phyloP scores from a whole-genome alignment of 306 rosid genomes.

The Cyclanthera cordifolia region DNA sequence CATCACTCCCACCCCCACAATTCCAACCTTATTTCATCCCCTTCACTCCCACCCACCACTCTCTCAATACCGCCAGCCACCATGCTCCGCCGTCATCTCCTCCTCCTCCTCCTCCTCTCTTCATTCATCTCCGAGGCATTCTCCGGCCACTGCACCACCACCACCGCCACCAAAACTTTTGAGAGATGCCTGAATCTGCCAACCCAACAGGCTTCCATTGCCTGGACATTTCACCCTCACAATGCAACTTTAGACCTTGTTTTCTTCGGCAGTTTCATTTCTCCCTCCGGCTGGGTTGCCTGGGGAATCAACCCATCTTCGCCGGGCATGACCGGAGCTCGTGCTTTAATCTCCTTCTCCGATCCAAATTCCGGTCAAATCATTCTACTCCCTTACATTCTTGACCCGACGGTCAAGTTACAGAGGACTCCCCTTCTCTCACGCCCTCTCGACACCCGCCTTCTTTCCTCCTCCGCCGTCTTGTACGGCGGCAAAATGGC shows the following conservation, averaged over 20 bases:
- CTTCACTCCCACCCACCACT: constrained; percentile 9
- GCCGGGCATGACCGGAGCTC: constrained; percentile 71
- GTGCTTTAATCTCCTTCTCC: constrained; percentile 62
- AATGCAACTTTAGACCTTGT: constrained; percentile 63
- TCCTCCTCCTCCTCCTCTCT: constrained; percentile 24
- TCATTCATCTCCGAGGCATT: constrained; percentile 23
- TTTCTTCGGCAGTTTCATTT: constrained; percentile 80
- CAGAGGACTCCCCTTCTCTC: constrained; percentile 74
- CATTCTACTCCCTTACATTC: constrained; percentile 57
- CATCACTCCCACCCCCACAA: constrained; percentile 8
- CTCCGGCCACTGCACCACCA: constrained; percentile 61
- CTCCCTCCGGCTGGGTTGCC: constrained; percentile 97
- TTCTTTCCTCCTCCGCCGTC: constrained; percentile 54
- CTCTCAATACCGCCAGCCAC: constrained; percentile 12
- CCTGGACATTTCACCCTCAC: constrained; percentile 80
- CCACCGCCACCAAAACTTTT: constrained; percentile 43
- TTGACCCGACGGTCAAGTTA: constrained; percentile 68
- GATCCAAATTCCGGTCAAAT: constrained; percentile 75
- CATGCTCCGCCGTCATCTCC: constrained; percentile 25
- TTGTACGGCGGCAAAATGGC: constrained; percentile 69
- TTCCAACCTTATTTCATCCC: constrained; percentile 12
- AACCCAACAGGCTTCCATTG: constrained; percentile 84
- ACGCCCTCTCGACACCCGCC: constrained; percentile 60
- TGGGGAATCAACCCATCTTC: constrained; percentile 81
- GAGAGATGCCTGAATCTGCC: constrained; percentile 78